These are phyloP conservation scores for Laguncularia racemosa DNA, from an alignment of 345 rosid genomes.

Conservation along the genomic window DNA sequence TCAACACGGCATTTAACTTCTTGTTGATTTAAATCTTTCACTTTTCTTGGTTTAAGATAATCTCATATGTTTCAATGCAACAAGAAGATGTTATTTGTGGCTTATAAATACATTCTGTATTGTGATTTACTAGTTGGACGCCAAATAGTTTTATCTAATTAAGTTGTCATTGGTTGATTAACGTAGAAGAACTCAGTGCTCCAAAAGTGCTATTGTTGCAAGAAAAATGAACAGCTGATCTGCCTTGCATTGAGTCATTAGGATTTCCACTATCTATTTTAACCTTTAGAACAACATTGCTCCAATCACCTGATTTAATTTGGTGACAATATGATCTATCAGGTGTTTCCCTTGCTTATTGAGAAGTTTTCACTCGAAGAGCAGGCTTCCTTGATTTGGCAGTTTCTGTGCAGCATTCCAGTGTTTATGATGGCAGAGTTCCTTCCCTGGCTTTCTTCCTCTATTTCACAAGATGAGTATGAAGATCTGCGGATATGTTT, in stretches of 20 bases:
- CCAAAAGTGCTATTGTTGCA: no score
- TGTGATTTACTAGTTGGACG: no score
- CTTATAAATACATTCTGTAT: no score
- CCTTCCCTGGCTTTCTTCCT: conserved; percentile 59
- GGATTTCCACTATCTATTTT: background rate
- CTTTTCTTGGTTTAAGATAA: no score
- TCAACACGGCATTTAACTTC: no score
- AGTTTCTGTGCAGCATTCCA: conserved; percentile 65
- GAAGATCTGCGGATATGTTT: conserved; percentile 38
- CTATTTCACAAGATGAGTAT: conserved; percentile 42
- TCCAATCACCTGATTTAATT: conserved; percentile 5
- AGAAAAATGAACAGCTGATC: no score
- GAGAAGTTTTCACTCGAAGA: conserved; percentile 58
- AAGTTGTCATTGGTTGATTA: no score
- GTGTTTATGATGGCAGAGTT: conserved; percentile 55
- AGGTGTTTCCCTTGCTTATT: conserved; percentile 61
- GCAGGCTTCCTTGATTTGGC: conserved; percentile 63
- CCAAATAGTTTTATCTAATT: no score
- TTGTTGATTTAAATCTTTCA: no score
- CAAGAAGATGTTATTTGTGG: no score
- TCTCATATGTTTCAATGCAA: no score
- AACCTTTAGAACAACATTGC: background rate
- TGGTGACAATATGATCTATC: conserved; percentile 12
- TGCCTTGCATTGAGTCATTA: background rate
- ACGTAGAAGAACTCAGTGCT: no score